Evolutionary conservation across 768 basidiomycete species (phyloP).

Genomic region (Tulasnella sp.): DNA sequence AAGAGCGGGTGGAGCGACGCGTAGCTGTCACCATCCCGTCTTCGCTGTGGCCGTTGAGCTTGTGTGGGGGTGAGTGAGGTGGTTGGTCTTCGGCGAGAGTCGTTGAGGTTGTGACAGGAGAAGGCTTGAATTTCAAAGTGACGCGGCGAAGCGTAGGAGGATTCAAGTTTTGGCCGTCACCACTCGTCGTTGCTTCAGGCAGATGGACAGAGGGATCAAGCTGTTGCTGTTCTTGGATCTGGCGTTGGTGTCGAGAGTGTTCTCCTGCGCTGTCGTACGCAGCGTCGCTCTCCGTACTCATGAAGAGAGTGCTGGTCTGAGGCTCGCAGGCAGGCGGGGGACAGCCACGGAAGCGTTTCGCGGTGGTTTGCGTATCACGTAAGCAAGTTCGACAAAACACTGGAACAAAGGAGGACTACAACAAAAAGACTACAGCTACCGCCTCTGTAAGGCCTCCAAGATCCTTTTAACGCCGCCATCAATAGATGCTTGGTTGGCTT

Average conservation of each 20-base stretch:
- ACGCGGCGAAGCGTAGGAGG: conserved; percentile 24
- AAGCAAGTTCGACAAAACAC: background rate
- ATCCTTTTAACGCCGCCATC: conserved; percentile 2
- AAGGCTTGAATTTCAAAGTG: conserved; percentile 20
- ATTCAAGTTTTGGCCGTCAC: conserved; percentile 23
- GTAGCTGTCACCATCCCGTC: conserved; percentile 20
- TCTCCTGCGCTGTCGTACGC: conserved; percentile 21
- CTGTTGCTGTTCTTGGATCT: conserved; percentile 23
- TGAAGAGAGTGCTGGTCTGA: background rate
- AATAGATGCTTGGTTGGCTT: conserved; percentile 6
- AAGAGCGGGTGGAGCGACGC: conserved; percentile 21
- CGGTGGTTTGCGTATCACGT: conserved; percentile 1
- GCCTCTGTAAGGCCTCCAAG: conserved; percentile 5
- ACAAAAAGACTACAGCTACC: background rate
- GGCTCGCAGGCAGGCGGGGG: background rate
- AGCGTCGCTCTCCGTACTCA: conserved; percentile 7
- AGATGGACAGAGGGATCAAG: background rate
- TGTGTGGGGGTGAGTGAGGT: background rate
- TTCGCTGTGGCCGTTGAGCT: background rate
- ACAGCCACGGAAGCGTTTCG: background rate
- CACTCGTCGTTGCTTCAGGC: background rate
- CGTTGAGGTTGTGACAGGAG: background rate
- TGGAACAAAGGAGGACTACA: background rate
- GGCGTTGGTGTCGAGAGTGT: conserved; percentile 14
- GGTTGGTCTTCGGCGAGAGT: conserved; percentile 14